Percentiles rank a stretch among this genome's conserved stretches.
phyloP scores from a whole-genome alignment of 1,139 yeast species.

The Debaryomyces sp. region DNA sequence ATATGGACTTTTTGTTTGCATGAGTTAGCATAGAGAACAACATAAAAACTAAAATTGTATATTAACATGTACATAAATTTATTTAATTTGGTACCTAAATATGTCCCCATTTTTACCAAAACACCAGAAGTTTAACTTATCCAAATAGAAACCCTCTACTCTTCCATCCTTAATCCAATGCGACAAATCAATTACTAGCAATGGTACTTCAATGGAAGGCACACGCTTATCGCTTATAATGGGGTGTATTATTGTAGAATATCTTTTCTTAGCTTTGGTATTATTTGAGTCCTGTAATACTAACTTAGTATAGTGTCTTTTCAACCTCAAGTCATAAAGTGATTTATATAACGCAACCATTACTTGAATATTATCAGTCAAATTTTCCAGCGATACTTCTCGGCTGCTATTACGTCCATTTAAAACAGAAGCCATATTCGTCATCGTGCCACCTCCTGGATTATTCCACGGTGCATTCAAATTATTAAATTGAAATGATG shows the following conservation, averaged over 20 bases:
- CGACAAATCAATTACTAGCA: conserved; percentile 37
- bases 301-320: conserved; percentile 27
- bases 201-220: conserved; percentile 45
- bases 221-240: conserved; percentile 41
- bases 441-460: conserved; percentile 9
- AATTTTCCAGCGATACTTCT: conserved; percentile 6
- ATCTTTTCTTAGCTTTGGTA: conserved; percentile 16
- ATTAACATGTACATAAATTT: not conserved
- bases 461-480: conserved; percentile 5
- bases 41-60: not conserved
- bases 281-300: conserved; percentile 12
- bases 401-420: conserved; percentile 3
- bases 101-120: conserved; percentile 57
- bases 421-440: conserved; percentile 16
- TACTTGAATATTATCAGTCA: conserved; percentile 22
- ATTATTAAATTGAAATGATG: conserved; percentile 7
- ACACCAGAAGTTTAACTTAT: conserved; percentile 48
- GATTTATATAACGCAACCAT: conserved; percentile 37
- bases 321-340: conserved; percentile 37
- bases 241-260: conserved; percentile 37
- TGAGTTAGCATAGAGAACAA: conserved; percentile 6
- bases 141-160: conserved; percentile 45
- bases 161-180: conserved; percentile 42
- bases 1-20: conserved; percentile 2
- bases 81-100: conserved; percentile 30